Conservation (phyloP, 2,329 filamentous ascomycete genomes). For the Colletotrichum noveboracense region DNA sequence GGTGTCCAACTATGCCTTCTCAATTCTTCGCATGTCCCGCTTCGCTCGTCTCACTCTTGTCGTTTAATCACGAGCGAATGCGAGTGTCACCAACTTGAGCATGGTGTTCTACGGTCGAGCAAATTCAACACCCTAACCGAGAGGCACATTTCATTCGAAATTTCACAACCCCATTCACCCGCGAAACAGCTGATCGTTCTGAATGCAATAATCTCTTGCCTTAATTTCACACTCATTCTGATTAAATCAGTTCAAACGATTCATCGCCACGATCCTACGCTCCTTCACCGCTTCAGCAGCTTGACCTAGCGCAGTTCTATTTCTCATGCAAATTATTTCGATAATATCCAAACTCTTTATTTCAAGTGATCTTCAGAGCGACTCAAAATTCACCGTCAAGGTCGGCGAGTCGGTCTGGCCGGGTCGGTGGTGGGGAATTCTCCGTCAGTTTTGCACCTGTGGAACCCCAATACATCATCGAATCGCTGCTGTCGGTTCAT, state of each 20-base stretch:
- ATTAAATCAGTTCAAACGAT: neutral
- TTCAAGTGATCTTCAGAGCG: neutral
- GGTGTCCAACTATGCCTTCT: neutral
- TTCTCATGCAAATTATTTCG: neutral
- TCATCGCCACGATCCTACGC: neutral
- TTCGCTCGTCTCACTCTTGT: neutral
- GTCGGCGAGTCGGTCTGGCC: neutral
- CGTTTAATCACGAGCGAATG: neutral
- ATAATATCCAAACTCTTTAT: neutral
- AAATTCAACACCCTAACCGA: neutral
- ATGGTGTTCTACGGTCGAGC: neutral
- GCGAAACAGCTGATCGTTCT: neutral
- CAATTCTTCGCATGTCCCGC: neutral
- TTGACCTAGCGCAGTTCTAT: neutral
- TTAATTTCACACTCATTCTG: neutral
- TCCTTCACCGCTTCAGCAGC: neutral
- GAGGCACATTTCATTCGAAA: neutral
- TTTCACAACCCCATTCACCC: neutral
- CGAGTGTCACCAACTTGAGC: neutral
- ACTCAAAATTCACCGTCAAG: neutral
- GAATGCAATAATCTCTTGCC: neutral
- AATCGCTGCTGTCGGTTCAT: neutral
- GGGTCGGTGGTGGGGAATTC: neutral
- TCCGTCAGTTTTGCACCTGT: neutral
- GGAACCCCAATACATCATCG: slow-evolving; percentile 1